phyloP scores from a whole-genome alignment of 208 protist genomes.

The Angomonas ambiguus region DNA sequence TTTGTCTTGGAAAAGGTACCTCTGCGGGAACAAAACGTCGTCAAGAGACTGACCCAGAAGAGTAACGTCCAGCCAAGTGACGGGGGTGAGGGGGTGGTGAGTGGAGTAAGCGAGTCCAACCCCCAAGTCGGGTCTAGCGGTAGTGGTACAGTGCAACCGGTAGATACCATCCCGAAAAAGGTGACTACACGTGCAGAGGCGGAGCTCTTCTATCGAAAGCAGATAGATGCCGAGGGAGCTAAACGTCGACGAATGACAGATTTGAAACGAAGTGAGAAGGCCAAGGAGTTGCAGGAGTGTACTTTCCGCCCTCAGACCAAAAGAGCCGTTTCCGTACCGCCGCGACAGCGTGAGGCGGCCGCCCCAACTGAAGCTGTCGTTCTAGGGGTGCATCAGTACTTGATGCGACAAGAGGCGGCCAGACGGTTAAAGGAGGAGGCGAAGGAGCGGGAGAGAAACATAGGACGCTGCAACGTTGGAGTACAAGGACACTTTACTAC shows the following conservation, averaged over 20 bases:
- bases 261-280: conserved; percentile 18
- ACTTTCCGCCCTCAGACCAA: conserved; percentile 75
- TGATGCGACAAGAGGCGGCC: conserved; percentile 54
- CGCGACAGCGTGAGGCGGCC: background rate
- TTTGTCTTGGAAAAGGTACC: conserved; percentile 34
- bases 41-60: conserved; percentile 45
- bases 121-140: background rate
- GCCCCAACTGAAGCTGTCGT: conserved; percentile 6
- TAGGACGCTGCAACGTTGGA: conserved; percentile 26
- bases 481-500: no score
- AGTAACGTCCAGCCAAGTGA: background rate
- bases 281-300: conserved; percentile 67
- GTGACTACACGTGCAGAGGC: conserved; percentile 13
- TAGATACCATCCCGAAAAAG: background rate
- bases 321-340: background rate
- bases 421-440: conserved; percentile 39
- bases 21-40: conserved; percentile 53
- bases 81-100: no score
- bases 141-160: background rate
- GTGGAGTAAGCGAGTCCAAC: no score
- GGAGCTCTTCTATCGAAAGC: conserved; percentile 52
- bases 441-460: conserved; percentile 30
- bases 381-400: conserved; percentile 45
- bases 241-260: conserved; percentile 20
- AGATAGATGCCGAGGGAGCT: conserved; percentile 29